Evolutionary conservation across 1,284 basidiomycete species (phyloP).

Genomic region (Fomitopsis palustris): DNA sequence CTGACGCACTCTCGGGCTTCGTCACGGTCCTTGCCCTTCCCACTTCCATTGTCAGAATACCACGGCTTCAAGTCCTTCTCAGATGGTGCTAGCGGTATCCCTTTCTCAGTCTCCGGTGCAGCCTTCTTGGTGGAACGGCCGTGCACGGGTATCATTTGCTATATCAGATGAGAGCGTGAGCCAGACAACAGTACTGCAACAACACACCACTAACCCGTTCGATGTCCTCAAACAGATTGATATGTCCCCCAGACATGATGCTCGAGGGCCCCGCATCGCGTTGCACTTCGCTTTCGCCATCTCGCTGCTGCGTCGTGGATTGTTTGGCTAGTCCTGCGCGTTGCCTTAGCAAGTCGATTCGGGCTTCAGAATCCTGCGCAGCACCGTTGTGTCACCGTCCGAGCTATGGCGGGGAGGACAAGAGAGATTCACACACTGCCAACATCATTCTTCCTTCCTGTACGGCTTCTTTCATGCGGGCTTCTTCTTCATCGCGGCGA

Average conservation of each 20-base stretch:
- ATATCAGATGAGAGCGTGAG: neutral
- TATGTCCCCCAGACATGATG: constrained; percentile 51
- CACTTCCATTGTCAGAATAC: constrained; percentile 50
- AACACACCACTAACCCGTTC: constrained; percentile 46
- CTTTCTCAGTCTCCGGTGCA: constrained; percentile 59
- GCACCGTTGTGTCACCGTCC: neutral
- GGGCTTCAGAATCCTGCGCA: constrained; percentile 70
- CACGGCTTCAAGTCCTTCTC: constrained; percentile 75
- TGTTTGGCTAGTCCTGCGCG: constrained; percentile 40
- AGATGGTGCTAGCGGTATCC: constrained; percentile 66
- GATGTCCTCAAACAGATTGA: constrained; percentile 77
- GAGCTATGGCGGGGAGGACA: neutral
- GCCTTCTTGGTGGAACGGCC: constrained; percentile 41
- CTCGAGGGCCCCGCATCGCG: constrained; percentile 32
- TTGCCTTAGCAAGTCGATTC: constrained; percentile 64
- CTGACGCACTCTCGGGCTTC: constrained; percentile 27
- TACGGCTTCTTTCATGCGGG: constrained; percentile 56
- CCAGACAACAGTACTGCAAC: neutral
- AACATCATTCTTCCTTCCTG: constrained; percentile 70
- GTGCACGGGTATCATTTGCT: constrained; percentile 44
- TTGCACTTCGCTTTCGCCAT: constrained; percentile 39
- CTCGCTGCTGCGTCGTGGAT: constrained; percentile 36
- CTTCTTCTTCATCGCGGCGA: constrained; percentile 76
- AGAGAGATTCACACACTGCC: constrained; percentile 45
- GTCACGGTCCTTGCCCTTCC: constrained; percentile 21